These are phyloP conservation scores for Pisolithus tinctorius DNA, from an alignment of 768 basidiomycete species.

Conservation along the genomic window DNA sequence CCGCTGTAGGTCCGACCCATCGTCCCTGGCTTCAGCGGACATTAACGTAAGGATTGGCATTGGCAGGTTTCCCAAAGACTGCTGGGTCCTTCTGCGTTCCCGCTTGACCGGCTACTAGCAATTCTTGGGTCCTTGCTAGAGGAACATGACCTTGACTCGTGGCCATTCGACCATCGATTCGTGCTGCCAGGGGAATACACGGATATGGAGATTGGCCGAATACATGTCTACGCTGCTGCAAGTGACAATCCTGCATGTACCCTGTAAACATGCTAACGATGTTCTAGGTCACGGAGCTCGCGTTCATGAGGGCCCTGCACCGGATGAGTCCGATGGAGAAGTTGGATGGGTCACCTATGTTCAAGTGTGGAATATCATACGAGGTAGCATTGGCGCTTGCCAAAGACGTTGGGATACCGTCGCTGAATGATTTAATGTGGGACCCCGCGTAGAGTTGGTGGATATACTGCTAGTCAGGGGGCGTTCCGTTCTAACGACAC, in stretches of 20 bases:
- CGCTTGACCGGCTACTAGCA: slow-evolving; percentile 72
- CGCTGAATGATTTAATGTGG: slow-evolving; percentile 62
- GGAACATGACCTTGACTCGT: slow-evolving; percentile 52
- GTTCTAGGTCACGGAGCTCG: slow-evolving; percentile 58
- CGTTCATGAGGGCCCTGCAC: slow-evolving; percentile 58
- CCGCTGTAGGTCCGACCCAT: slow-evolving; percentile 34
- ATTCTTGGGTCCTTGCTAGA: slow-evolving; percentile 74
- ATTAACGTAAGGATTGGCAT: not conserved
- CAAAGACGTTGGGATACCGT: slow-evolving; percentile 48
- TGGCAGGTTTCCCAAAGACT: slow-evolving; percentile 70
- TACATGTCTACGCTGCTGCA: slow-evolving; percentile 55
- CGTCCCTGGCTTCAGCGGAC: not conserved
- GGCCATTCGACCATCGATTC: slow-evolving; percentile 41
- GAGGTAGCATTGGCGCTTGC: slow-evolving; percentile 50
- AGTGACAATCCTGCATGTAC: slow-evolving; percentile 16
- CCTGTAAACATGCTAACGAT: not conserved
- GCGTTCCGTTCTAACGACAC: not conserved
- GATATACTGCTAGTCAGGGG: not conserved
- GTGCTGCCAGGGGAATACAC: slow-evolving; percentile 62
- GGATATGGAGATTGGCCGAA: slow-evolving; percentile 63
- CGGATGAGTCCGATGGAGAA: slow-evolving; percentile 55
- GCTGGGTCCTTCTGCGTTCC: slow-evolving; percentile 71
- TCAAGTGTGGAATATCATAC: slow-evolving; percentile 68
- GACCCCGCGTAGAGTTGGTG: slow-evolving; percentile 34
- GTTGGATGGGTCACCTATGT: slow-evolving; percentile 63